Evolutionary conservation across 2,329 filamentous ascomycete genomes (phyloP).

Genomic region (Lachnellula cervina): DNA sequence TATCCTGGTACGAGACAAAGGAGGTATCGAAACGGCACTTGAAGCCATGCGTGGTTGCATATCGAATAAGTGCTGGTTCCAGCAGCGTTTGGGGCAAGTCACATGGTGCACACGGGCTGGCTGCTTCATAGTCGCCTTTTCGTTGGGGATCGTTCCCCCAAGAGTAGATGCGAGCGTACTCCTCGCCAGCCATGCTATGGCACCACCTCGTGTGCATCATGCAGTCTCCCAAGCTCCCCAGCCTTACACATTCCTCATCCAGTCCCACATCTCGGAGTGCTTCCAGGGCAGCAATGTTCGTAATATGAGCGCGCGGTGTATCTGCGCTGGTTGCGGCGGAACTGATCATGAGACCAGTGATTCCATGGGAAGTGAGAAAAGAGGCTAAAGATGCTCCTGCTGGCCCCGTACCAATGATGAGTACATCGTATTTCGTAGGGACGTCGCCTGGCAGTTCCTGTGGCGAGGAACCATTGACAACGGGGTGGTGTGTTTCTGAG

Average conservation of each 20-base stretch:
- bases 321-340: slow-evolving; percentile 45
- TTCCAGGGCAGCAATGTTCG: slow-evolving; percentile 52
- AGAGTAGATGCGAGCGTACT: slow-evolving; percentile 45
- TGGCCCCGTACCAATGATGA: slow-evolving; percentile 49
- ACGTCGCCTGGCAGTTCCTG: slow-evolving; percentile 22
- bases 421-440: slow-evolving; percentile 33
- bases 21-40: slow-evolving; percentile 39
- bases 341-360: slow-evolving; percentile 47
- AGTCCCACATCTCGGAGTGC: slow-evolving; percentile 49
- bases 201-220: slow-evolving; percentile 51
- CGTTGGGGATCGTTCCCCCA: slow-evolving; percentile 44
- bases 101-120: slow-evolving; percentile 38
- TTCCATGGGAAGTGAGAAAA: slow-evolving; percentile 46
- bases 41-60: slow-evolving; percentile 38
- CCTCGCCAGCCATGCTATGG: slow-evolving; percentile 47
- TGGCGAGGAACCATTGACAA: not conserved
- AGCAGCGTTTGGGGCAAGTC: slow-evolving; percentile 45
- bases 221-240: slow-evolving; percentile 35
- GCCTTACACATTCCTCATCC: slow-evolving; percentile 36
- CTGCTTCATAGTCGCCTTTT: slow-evolving; percentile 39
- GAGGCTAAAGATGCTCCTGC: slow-evolving; percentile 50
- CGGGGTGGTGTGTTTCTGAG: no score
- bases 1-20: slow-evolving; percentile 31
- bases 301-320: slow-evolving; percentile 57
- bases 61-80: slow-evolving; percentile 41